Conservation (phyloP, 139 green algal species). For the Tetraselmis striata region DNA sequence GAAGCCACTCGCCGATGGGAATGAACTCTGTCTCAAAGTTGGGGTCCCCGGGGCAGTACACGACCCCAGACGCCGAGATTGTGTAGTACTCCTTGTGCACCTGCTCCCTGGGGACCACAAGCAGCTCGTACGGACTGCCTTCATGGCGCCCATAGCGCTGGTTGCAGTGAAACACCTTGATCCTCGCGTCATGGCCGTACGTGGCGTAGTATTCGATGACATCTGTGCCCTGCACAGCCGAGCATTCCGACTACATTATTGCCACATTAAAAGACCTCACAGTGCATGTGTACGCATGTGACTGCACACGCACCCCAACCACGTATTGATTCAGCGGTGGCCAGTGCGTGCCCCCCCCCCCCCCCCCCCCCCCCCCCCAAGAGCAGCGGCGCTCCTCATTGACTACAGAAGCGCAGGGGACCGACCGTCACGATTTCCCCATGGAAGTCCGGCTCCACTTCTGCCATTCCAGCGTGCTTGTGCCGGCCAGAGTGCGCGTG, state of each 20-base stretch:
- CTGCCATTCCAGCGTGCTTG: background rate
- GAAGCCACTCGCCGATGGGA: constrained; percentile 44
- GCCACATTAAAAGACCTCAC: too few relatives aligned
- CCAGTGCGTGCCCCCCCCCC: too few relatives aligned
- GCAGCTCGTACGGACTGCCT: constrained; percentile 41
- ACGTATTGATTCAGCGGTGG: too few relatives aligned
- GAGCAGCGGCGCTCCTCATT: too few relatives aligned
- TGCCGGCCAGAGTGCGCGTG: background rate
- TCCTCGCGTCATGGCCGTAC: constrained; percentile 31
- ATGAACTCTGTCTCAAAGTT: constrained; percentile 34
- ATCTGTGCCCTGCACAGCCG: constrained; percentile 39
- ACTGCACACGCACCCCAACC: too few relatives aligned
- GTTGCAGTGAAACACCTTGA: constrained; percentile 47
- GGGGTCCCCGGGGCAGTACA: constrained; percentile 24
- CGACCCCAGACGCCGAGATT: constrained; percentile 36
- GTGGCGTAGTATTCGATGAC: constrained; percentile 47
- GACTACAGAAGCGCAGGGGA: too few relatives aligned
- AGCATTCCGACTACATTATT: too few relatives aligned
- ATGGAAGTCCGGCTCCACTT: background rate
- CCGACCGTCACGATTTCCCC: background rate
- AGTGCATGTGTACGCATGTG: too few relatives aligned
- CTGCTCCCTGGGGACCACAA: constrained; percentile 30
- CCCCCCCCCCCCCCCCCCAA: too few relatives aligned
- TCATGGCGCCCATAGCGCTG: constrained; percentile 2
- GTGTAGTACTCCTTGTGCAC: constrained; percentile 35